phyloP scores from a whole-genome alignment of 257 asterid genomes.

The Fraxinus pennsylvanica region DNA sequence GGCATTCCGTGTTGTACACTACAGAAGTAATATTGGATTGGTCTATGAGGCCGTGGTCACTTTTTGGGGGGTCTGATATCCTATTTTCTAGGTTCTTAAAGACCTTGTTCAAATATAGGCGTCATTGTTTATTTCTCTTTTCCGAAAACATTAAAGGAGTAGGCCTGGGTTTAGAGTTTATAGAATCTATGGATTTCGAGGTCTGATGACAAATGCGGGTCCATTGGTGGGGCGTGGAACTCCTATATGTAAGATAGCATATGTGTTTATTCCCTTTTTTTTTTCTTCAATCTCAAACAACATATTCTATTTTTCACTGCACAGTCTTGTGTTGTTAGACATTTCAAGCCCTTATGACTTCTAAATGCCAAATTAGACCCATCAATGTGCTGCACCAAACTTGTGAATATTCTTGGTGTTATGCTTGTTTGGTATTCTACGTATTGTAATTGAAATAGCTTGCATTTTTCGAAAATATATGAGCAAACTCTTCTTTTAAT shows the following conservation, averaged over 20 bases:
- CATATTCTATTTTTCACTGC: not conserved
- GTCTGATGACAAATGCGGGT: not conserved
- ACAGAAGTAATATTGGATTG: not conserved
- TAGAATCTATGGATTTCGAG: not conserved
- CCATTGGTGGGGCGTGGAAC: not conserved
- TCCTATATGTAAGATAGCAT: not conserved
- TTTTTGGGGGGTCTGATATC: not conserved
- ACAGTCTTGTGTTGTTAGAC: not conserved
- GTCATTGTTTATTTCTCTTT: not conserved
- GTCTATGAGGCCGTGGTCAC: not conserved
- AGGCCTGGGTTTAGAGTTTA: not conserved
- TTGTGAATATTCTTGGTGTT: not conserved
- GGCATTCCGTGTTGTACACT: not conserved
- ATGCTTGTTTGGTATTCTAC: not conserved
- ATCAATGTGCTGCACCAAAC: not conserved
- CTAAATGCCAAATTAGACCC: not conserved
- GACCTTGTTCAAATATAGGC: not conserved
- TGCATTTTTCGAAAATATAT: not conserved
- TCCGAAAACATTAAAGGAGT: not conserved
- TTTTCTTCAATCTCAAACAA: not conserved
- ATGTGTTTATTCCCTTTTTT: not conserved
- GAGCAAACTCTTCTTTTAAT: not conserved
- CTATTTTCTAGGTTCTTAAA: not conserved
- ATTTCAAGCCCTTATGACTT: not conserved
- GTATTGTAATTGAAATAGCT: not conserved